phyloP scores from a whole-genome alignment of 352 stramenopile species.

The Globisporangium uncinulatum region DNA sequence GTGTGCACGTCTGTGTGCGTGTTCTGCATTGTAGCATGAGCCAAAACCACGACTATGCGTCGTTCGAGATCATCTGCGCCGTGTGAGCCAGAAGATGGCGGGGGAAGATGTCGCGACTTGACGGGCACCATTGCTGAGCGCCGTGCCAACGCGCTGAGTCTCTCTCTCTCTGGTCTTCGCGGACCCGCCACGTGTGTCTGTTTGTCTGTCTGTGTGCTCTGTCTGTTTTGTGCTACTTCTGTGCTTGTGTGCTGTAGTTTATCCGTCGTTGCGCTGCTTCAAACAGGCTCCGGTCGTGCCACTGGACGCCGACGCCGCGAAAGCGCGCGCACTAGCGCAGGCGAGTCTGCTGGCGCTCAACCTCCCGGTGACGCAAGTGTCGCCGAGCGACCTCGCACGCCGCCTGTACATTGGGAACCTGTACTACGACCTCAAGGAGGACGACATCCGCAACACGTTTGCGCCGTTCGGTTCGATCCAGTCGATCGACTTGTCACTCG shows the following conservation, averaged over 20 bases:
- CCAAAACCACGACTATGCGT: too few relatives aligned
- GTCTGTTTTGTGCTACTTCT: slow-evolving; percentile 3
- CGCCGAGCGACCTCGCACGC: slow-evolving; percentile 54
- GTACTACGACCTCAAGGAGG: slow-evolving; percentile 80
- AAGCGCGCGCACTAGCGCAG: slow-evolving; percentile 55
- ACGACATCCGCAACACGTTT: slow-evolving; percentile 64
- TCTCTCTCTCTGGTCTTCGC: slow-evolving; percentile 12
- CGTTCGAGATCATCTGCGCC: too few relatives aligned
- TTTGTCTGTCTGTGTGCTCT: slow-evolving; percentile 15
- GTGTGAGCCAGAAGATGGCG: too few relatives aligned
- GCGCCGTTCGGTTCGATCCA: slow-evolving; percentile 61
- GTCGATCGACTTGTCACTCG: slow-evolving; percentile 72
- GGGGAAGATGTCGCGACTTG: too few relatives aligned
- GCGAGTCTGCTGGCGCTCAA: slow-evolving; percentile 65
- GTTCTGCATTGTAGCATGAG: too few relatives aligned
- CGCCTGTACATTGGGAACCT: slow-evolving; percentile 77
- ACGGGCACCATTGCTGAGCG: background rate
- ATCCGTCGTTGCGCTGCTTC: slow-evolving; percentile 39
- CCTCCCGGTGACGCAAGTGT: slow-evolving; percentile 38
- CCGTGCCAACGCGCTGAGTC: background rate
- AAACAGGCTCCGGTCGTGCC: slow-evolving; percentile 28
- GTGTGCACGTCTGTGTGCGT: background rate
- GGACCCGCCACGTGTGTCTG: slow-evolving; percentile 7
- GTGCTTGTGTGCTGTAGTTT: slow-evolving; percentile 33
- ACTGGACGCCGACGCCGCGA: slow-evolving; percentile 48